Evolutionary conservation across 2,329 filamentous ascomycete species (phyloP).

Genomic region (Metarhizium brunneum): DNA sequence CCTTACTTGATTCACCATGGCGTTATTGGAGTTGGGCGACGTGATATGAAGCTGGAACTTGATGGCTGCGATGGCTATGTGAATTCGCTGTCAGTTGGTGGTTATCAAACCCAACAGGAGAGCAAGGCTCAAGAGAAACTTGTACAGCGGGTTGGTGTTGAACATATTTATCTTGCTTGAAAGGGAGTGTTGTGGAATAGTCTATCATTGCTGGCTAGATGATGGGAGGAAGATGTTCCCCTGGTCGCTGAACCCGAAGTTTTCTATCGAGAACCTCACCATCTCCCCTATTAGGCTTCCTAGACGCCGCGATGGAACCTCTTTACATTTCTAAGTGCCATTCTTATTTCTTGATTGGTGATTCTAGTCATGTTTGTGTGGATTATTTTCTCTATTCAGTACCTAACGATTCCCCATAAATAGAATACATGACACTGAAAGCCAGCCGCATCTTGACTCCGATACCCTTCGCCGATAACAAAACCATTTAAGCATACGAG

Average conservation of each 20-base stretch:
- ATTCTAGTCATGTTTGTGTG: background rate
- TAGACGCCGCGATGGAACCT: too few relatives aligned
- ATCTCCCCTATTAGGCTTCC: too few relatives aligned
- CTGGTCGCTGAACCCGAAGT: background rate
- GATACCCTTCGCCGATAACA: background rate
- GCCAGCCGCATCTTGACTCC: conserved; percentile 14
- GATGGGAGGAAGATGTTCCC: background rate
- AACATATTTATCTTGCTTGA: background rate
- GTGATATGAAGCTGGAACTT: background rate
- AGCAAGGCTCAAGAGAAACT: background rate
- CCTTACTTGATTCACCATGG: background rate
- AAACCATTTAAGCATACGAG: conserved; percentile 34
- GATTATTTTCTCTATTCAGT: background rate
- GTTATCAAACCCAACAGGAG: background rate
- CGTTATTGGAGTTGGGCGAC: background rate
- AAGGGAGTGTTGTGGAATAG: background rate
- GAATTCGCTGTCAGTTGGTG: background rate
- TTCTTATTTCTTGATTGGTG: background rate
- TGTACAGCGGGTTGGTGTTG: background rate
- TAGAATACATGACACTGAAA: background rate
- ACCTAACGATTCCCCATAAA: conserved; percentile 8
- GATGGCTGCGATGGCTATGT: background rate
- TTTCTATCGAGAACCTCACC: background rate
- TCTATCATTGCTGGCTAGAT: background rate
- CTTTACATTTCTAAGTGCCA: too few relatives aligned